Evolutionary conservation across 139 green algal species (phyloP).

Genomic region (Coccomyxa sp.): DNA sequence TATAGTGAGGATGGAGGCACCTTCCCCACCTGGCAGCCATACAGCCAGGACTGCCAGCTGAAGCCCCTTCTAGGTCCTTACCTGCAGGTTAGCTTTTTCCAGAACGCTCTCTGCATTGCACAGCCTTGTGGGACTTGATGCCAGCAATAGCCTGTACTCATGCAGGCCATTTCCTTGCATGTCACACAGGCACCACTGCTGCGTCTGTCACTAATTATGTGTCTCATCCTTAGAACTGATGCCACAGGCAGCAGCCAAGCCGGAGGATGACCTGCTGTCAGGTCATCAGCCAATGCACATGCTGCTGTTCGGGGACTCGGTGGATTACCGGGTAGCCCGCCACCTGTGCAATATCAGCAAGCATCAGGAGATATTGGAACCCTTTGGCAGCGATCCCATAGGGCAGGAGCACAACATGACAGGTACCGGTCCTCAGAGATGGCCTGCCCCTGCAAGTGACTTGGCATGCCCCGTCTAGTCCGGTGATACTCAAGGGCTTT

Average conservation of each 20-base stretch:
- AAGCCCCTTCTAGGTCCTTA: background rate
- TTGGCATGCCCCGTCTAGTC: background rate
- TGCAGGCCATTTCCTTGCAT: background rate
- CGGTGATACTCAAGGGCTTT: background rate
- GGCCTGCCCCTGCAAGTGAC: background rate
- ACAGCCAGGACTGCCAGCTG: background rate
- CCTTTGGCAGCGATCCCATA: background rate
- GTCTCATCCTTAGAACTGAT: background rate
- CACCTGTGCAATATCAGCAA: background rate
- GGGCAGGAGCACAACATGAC: background rate
- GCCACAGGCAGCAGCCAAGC: background rate
- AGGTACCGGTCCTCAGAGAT: background rate
- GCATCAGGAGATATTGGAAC: too few relatives aligned
- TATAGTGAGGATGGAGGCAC: background rate
- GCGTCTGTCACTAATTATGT: background rate
- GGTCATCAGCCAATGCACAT: background rate
- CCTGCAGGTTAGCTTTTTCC: background rate
- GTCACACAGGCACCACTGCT: background rate
- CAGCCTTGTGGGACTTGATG: too few relatives aligned
- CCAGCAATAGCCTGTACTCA: background rate
- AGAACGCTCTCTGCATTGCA: too few relatives aligned
- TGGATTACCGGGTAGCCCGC: background rate
- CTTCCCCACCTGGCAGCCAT: background rate
- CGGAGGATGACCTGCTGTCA: background rate
- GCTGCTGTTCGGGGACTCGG: background rate